Percentiles rank a stretch among this genome's conserved stretches.
Evolutionary conservation across 805 yeast genomes (phyloP).

Genomic region (Candida methanosorbosa): DNA sequence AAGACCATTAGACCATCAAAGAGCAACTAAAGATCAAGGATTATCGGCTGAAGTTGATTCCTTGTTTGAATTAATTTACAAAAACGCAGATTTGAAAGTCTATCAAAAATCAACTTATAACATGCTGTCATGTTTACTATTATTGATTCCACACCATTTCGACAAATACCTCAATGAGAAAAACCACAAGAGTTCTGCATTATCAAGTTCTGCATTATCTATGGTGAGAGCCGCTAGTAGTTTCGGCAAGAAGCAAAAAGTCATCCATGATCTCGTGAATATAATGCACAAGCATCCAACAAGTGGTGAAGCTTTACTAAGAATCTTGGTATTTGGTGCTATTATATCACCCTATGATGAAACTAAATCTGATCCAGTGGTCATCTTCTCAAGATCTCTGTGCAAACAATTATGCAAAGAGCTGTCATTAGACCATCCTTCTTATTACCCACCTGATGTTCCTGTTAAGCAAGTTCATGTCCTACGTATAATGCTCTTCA

Average conservation of each 20-base stretch:
- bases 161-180: slow-evolving; percentile 16
- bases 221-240: slow-evolving; percentile 11
- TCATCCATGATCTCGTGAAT: slow-evolving; percentile 15
- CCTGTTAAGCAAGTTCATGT: slow-evolving; percentile 11
- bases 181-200: slow-evolving; percentile 2
- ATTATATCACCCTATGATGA: slow-evolving; percentile 18
- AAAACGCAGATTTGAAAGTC: slow-evolving; percentile 20
- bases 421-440: slow-evolving; percentile 21
- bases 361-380: slow-evolving; percentile 8
- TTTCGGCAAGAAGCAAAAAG: slow-evolving; percentile 15
- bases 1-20: slow-evolving; percentile 36
- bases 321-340: slow-evolving; percentile 25
- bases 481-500: slow-evolving; percentile 16
- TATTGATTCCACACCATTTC: slow-evolving; percentile 24
- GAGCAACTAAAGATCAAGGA: slow-evolving; percentile 7
- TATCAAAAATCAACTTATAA: slow-evolving; percentile 20
- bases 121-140: slow-evolving; percentile 25
- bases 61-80: slow-evolving; percentile 27
- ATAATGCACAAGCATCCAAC: slow-evolving; percentile 14
- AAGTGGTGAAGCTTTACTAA: slow-evolving; percentile 22
- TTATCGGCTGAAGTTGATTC: slow-evolving; percentile 20
- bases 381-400: slow-evolving; percentile 17
- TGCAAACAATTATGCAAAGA: slow-evolving; percentile 17
- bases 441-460: slow-evolving; percentile 11
- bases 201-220: slow-evolving; percentile 7